Base-by-base conservation (phyloP, 164 flowering plant species). In the Berberis thunbergii region DNA sequence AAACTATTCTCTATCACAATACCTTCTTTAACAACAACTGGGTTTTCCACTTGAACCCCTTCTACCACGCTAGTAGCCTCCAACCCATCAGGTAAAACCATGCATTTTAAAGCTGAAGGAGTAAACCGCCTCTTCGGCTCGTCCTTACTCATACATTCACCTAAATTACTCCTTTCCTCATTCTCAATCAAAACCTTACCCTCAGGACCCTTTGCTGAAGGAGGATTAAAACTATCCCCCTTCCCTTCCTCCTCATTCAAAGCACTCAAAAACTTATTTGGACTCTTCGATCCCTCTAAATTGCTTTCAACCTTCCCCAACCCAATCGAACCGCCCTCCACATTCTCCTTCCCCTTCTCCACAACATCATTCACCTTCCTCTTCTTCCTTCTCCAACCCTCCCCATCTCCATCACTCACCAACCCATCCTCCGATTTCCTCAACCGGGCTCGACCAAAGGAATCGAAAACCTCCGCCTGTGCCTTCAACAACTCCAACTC, bases 101-200 rank as follows among this genome's bases (percentile, higher is more conserved):
- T 69, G 2, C n/a, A 45, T 56, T 70, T 69, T 58, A 70, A 64
- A 6, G 60, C 49, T 2, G 76, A 74, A 6, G 76, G 68, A 12
- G 81, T 76, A 62, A 72, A 70, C 66, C 77, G 72, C 79, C 68
- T 72, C n/a, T 41, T 4, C 1, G 75, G 67, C 60, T 62, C 73
- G 56, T 66, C 68, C 60, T 52, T 12, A 6, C 11, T n/a, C 13
- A 52, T 8, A 6, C 7, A 52, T 52, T 52, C 12, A 3, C 12
- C 10, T 3, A 52, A 52, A 52, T 12, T 41, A 2, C 38, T 55
- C 39, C 40, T 2, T 1, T 2, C 38, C 4, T 55, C 58, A 39
- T 38, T 41, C 2, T 55, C 39, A n/a, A 48, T 54, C 57, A 3
- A 54, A 54, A 1, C 59, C 39, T 11, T 52, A 10, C 59, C 59